phyloP scores from a whole-genome alignment of 225 moss, liverwort and hornwort species.

The Rhytidiadelphus loreus region DNA sequence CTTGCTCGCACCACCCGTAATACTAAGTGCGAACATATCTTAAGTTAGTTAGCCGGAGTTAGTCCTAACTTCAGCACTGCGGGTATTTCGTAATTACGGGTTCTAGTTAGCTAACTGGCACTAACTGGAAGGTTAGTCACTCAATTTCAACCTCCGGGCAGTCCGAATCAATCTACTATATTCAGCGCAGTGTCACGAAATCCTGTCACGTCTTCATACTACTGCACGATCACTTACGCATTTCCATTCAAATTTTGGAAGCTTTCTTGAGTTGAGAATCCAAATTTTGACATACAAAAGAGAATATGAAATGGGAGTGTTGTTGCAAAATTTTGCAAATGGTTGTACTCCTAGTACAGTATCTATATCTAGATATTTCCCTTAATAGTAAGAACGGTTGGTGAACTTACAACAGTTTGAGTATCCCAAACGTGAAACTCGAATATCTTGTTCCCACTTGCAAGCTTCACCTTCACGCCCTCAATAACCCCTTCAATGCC shows the following conservation, averaged over 20 bases:
- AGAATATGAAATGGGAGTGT: neutral
- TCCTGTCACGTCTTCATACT: neutral
- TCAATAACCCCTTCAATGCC: conserved; percentile 8
- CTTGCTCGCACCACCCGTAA: neutral
- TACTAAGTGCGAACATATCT: neutral
- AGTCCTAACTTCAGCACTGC: neutral
- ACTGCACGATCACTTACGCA: neutral
- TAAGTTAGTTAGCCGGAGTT: neutral
- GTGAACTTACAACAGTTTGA: conserved; percentile 19
- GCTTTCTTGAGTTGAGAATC: neutral
- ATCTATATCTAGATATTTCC: neutral
- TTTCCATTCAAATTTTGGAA: neutral
- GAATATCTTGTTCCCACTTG: conserved; percentile 11
- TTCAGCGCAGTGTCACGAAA: neutral
- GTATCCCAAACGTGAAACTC: conserved; percentile 43
- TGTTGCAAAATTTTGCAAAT: neutral
- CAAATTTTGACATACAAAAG: neutral
- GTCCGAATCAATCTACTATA: neutral
- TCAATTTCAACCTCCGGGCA: neutral
- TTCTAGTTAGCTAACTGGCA: neutral
- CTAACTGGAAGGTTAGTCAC: neutral
- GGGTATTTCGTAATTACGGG: neutral
- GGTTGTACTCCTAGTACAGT: neutral
- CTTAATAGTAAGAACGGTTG: neutral
- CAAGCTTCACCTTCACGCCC: conserved; percentile 8